phyloP scores from a whole-genome alignment of 495 filamentous ascomycete genomes.

The Extremus antarcticus region DNA sequence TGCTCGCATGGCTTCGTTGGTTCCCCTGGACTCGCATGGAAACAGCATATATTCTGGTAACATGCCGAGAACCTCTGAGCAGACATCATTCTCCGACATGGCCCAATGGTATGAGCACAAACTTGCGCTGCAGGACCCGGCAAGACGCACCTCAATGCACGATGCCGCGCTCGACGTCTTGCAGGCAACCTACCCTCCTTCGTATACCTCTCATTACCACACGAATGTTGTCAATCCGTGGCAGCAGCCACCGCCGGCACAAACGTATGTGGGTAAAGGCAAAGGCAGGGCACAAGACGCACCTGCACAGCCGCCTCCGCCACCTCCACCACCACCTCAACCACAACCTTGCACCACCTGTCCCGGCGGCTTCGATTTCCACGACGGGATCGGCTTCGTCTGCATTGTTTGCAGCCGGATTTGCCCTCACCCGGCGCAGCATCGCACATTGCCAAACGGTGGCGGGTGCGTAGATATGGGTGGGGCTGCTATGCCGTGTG shows the following conservation, averaged over 20 bases:
- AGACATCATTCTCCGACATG: too few relatives aligned
- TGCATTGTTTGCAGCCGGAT: not conserved
- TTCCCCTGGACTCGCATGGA: not conserved
- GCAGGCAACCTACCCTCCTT: not conserved
- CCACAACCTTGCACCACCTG: not conserved
- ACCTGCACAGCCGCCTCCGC: not conserved
- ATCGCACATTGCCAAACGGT: not conserved
- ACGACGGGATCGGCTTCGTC: not conserved
- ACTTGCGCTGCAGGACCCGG: too few relatives aligned
- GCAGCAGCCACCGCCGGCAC: not conserved
- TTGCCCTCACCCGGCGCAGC: not conserved
- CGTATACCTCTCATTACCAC: not conserved
- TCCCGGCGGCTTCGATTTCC: not conserved
- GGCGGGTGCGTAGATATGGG: not conserved
- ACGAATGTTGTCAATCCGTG: not conserved
- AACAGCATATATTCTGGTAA: not conserved
- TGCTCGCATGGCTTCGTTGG: not conserved
- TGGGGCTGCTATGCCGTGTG: not conserved
- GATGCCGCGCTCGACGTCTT: not conserved
- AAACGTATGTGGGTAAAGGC: not conserved
- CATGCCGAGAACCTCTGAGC: too few relatives aligned
- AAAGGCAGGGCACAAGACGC: not conserved
- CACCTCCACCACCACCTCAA: not conserved
- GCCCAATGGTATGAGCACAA: too few relatives aligned
- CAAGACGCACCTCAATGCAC: slow-evolving; percentile 1